Conservation (phyloP, 352 stramenopile species). For the Globisporangium polare region DNA sequence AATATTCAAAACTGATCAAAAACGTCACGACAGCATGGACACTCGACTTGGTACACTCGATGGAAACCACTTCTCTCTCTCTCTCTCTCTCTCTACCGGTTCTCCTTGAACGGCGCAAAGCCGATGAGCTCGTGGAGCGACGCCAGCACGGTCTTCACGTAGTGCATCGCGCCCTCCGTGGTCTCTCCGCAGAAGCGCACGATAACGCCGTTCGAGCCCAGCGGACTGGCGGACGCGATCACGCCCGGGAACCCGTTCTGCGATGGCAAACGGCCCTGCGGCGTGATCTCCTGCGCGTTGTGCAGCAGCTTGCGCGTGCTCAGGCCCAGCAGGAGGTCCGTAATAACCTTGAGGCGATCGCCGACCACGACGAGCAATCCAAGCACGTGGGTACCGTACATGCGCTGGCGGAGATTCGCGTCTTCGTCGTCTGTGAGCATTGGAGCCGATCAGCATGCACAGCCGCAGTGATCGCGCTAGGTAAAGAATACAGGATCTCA, state of each 20-base stretch:
- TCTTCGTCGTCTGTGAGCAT: constrained; percentile 55
- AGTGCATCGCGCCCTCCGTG: constrained; percentile 55
- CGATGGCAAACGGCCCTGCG: constrained; percentile 54
- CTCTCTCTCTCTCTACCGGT: constrained; percentile 42
- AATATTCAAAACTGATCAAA: neutral
- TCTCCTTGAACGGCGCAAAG: constrained; percentile 69
- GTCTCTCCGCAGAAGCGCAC: constrained; percentile 67
- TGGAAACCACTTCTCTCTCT: neutral
- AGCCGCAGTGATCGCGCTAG: neutral
- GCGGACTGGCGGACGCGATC: constrained; percentile 67
- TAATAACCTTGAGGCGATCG: constrained; percentile 46
- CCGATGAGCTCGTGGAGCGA: constrained; percentile 56
- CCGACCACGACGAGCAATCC: constrained; percentile 68
- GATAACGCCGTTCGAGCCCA: constrained; percentile 59
- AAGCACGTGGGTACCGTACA: constrained; percentile 73
- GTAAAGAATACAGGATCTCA: too few species aligned
- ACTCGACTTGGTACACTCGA: neutral
- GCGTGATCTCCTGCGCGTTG: constrained; percentile 62
- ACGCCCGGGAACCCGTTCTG: constrained; percentile 46
- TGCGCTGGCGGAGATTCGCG: constrained; percentile 59
- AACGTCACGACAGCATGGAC: neutral
- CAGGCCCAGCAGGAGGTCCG: constrained; percentile 47
- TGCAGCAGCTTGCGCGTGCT: constrained; percentile 76
- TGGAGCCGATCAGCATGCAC: neutral
- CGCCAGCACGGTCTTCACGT: constrained; percentile 53